phyloP scores from a whole-genome alignment of 306 rosid genomes.

The Ormosia semicastrata region DNA sequence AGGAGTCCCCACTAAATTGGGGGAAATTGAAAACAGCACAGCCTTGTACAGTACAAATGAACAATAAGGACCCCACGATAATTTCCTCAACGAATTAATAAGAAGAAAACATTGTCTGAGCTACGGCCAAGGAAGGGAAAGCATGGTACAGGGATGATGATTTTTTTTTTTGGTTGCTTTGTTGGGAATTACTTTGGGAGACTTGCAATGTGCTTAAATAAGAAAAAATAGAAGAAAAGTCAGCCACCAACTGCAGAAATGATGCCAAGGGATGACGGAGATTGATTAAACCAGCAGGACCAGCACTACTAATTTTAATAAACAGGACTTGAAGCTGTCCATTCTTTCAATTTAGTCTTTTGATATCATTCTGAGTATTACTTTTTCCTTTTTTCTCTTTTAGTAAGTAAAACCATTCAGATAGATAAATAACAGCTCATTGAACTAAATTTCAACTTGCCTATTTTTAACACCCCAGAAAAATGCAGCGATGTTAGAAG shows the following conservation, averaged over 20 bases:
- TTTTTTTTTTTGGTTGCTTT: background rate
- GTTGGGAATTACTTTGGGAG: background rate
- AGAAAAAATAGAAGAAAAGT: conserved; percentile 17
- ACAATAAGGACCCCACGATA: conserved; percentile 7
- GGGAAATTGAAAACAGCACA: background rate
- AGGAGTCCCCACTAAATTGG: background rate
- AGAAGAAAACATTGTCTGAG: background rate
- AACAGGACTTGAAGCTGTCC: background rate
- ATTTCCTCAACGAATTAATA: conserved; percentile 7
- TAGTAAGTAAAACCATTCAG: background rate
- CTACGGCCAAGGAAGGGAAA: background rate
- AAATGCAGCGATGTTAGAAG: background rate
- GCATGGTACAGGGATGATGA: background rate
- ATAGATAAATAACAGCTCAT: background rate
- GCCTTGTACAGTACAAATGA: background rate
- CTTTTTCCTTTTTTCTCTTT: background rate
- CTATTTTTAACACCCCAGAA: background rate
- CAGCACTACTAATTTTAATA: background rate
- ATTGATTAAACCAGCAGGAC: background rate
- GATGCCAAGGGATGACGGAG: background rate
- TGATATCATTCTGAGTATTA: background rate
- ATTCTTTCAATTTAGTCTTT: background rate
- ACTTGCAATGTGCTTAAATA: background rate
- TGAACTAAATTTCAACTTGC: background rate
- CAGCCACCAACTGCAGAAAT: conserved; percentile 17